These are phyloP conservation scores for Pythium plurisporium DNA, from an alignment of 352 stramenopile genomes.

Conservation along the genomic window DNA sequence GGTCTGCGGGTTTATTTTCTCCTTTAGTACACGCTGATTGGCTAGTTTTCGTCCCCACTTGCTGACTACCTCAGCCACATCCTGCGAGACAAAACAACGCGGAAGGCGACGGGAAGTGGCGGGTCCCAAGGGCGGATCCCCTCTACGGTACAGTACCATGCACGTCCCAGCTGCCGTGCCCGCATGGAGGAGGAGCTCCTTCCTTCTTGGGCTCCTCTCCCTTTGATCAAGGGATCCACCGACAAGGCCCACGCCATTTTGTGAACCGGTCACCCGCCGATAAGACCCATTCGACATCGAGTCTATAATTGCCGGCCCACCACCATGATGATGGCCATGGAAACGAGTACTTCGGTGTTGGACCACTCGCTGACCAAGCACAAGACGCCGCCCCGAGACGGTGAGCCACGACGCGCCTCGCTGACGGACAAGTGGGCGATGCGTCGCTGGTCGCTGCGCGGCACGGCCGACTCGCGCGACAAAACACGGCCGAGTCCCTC, in stretches of 20 bases:
- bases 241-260: no score
- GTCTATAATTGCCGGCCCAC: not conserved
- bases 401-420: not conserved
- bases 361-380: constrained; percentile 6
- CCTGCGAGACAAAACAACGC: no score
- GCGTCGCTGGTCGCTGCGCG: constrained; percentile 22
- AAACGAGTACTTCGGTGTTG: constrained; percentile 1
- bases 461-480: constrained; percentile 8
- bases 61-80: constrained; percentile 14
- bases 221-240: no score
- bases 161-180: no score
- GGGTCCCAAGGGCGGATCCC: no score
- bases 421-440: constrained; percentile 8
- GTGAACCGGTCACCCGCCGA: no score
- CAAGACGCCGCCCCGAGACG: not conserved
- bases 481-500: not conserved
- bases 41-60: constrained; percentile 6
- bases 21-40: constrained; percentile 12
- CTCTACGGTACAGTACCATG: no score
- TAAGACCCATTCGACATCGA: no score
- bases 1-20: constrained; percentile 2
- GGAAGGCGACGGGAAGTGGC: no score
- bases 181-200: no score
- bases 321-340: constrained; percentile 18
- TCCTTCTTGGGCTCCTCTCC: no score